These are phyloP conservation scores for Colletotrichum plurivorum DNA, from an alignment of 2,329 filamentous ascomycete species.

Conservation along the genomic window DNA sequence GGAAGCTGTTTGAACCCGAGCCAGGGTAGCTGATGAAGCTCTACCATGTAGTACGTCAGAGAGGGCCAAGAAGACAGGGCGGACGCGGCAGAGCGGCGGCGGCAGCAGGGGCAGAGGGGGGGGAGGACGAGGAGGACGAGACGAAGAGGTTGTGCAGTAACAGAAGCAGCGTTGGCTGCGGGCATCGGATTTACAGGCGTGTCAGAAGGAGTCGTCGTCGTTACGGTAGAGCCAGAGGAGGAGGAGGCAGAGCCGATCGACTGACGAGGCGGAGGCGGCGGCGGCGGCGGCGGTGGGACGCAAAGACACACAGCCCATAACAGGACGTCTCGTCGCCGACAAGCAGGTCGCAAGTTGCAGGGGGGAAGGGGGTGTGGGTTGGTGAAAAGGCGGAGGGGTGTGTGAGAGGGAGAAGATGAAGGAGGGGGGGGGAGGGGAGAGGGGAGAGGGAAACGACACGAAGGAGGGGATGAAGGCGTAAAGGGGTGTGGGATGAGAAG, in stretches of 20 bases:
- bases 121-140: neutral
- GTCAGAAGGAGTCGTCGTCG: slow-evolving; percentile 19
- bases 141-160: neutral
- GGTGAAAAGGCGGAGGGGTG: neutral
- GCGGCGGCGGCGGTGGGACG: slow-evolving; percentile 31
- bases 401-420: too few relatives aligned
- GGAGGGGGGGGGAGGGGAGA: neutral
- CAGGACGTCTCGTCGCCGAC: slow-evolving; percentile 28
- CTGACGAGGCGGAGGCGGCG: slow-evolving; percentile 20
- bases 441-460: neutral
- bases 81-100: slow-evolving; percentile 28
- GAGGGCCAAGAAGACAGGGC: slow-evolving; percentile 38
- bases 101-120: neutral
- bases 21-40: slow-evolving; percentile 39
- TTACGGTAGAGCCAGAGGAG: slow-evolving; percentile 19
- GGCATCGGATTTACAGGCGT: slow-evolving; percentile 21
- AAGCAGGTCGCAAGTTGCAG: slow-evolving; percentile 18
- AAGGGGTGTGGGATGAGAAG: neutral
- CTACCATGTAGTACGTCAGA: slow-evolving; percentile 36
- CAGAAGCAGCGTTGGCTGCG: slow-evolving; percentile 6
- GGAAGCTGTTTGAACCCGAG: slow-evolving; percentile 38
- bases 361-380: neutral
- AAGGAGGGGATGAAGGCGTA: neutral
- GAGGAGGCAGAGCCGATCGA: slow-evolving; percentile 29
- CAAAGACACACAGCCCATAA: slow-evolving; percentile 37